phyloP scores from a whole-genome alignment of 2,329 filamentous ascomycete genomes.

The Chrysoporthe puriensis region DNA sequence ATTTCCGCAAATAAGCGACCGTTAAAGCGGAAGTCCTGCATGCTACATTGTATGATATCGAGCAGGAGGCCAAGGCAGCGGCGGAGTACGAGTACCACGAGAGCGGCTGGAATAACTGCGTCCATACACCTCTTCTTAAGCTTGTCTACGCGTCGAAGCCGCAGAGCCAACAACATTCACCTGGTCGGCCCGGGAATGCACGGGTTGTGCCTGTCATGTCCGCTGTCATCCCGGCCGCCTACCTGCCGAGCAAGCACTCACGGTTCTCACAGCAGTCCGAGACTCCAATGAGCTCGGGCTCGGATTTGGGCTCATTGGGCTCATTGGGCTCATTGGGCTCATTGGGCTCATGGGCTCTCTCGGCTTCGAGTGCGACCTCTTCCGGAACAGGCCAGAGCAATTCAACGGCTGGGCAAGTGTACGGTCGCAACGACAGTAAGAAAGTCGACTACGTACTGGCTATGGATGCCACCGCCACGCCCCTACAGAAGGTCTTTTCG shows the following conservation, averaged over 20 bases:
- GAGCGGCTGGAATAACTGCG: not conserved
- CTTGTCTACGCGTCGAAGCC: not conserved
- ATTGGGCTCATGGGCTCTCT: not conserved
- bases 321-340: no score
- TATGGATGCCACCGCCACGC: not conserved
- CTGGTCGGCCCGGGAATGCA: not conserved
- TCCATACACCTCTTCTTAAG: not conserved
- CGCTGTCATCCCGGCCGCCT: not conserved
- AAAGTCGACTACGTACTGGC: constrained; percentile 2
- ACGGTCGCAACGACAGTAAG: not conserved
- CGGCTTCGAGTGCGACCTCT: not conserved
- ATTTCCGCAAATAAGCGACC: not conserved
- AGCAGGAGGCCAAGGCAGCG: not conserved
- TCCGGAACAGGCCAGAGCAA: not conserved
- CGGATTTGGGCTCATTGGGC: no score
- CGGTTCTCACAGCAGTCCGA: not conserved
- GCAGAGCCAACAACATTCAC: not conserved
- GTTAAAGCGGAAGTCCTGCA: not conserved
- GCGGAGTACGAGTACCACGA: not conserved
- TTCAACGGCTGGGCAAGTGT: not conserved
- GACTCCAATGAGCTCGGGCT: no score
- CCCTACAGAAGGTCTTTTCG: not conserved
- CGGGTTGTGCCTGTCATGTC: not conserved
- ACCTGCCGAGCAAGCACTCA: not conserved
- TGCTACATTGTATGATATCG: not conserved